Evolutionary conservation across 768 basidiomycete genomes (phyloP), one percentile per base, ranked within the genome.

Genomic region (Chiua virens): DNA sequence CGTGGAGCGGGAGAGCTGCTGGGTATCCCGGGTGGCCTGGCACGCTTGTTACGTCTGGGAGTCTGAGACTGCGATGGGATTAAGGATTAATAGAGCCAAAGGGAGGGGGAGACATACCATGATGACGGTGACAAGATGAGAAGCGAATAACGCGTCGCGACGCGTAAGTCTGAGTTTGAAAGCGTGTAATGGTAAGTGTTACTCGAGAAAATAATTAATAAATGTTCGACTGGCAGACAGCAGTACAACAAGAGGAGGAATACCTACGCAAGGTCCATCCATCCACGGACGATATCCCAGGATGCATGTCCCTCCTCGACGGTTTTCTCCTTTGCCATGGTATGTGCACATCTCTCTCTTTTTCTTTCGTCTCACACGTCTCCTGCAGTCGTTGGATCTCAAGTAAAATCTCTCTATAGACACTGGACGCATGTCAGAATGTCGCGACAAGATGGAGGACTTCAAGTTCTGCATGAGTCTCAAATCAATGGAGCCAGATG

Each of bases 401-500:
- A 98, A 69, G 68, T 93, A 43, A 87, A 86, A 60, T 86, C 87
- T 3, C 71, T 98, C 47, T 98, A 98, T 70, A 82, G 96, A 63
- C 84, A 87, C n/a, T 58, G 96, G 96, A 8, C 79, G 83, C 49
- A 75, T 80, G 54, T 71, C 81, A 0, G 80, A 83, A 48, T 98
- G 95, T 70, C 75, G 73, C 0, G 75, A 77, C 40, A 94, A 96
- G 66, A 78, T 86, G 64, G 86, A 92, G 51, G 94, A 96, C 61
- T 95, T 96, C 79, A 97, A 97, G 71, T 96, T 90, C 70, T 99
- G 96, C 71, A 74, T 96, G 75, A 86, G 84, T 53, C 73, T 88
- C 54, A 96, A 93, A 70, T 76, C 81, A 13, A 73, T 90, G 69
- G 79, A 86, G 46, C 83, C 85, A 15, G 92, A 94, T 49, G 80